These are phyloP conservation scores for Fermentozyma sake DNA, from an alignment of 1,139 yeast species.

Conservation along the genomic window DNA sequence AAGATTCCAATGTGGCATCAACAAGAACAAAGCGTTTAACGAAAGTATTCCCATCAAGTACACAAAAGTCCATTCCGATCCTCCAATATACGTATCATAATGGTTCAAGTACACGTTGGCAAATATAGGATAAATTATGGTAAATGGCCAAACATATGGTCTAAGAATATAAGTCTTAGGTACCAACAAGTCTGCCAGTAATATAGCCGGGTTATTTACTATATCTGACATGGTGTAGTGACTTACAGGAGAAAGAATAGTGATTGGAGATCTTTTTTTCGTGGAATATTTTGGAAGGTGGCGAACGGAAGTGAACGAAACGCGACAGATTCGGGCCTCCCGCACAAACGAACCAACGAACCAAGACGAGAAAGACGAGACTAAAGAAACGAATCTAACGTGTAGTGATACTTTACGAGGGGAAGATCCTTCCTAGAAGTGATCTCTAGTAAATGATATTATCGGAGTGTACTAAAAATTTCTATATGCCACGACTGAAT, in stretches of 20 bases:
- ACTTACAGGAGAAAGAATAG: background rate
- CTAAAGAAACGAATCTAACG: too few relatives aligned
- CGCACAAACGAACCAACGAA: too few relatives aligned
- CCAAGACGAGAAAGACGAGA: too few relatives aligned
- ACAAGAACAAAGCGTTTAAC: slow-evolving; percentile 70
- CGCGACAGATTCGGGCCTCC: too few relatives aligned
- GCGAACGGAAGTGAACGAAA: too few relatives aligned
- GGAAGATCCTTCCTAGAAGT: too few relatives aligned
- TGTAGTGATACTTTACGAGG: too few relatives aligned
- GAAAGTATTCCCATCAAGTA: slow-evolving; percentile 72
- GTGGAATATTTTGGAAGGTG: too few relatives aligned
- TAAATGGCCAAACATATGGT: slow-evolving; percentile 85
- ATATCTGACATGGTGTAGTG: slow-evolving; percentile 29
- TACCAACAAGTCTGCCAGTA: slow-evolving; percentile 65
- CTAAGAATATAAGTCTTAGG: slow-evolving; percentile 58
- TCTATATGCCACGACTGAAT: too few relatives aligned
- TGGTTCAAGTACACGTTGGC: slow-evolving; percentile 59
- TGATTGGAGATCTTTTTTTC: background rate
- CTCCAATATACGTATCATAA: slow-evolving; percentile 79
- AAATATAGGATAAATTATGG: slow-evolving; percentile 73
- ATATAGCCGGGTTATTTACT: slow-evolving; percentile 56
- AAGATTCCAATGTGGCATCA: slow-evolving; percentile 95
- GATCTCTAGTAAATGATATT: too few relatives aligned
- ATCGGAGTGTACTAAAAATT: too few relatives aligned
- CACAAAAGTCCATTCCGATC: slow-evolving; percentile 85